phyloP scores from a whole-genome alignment of 75 land plant genomes.

The Adiantum capillusveneris region DNA sequence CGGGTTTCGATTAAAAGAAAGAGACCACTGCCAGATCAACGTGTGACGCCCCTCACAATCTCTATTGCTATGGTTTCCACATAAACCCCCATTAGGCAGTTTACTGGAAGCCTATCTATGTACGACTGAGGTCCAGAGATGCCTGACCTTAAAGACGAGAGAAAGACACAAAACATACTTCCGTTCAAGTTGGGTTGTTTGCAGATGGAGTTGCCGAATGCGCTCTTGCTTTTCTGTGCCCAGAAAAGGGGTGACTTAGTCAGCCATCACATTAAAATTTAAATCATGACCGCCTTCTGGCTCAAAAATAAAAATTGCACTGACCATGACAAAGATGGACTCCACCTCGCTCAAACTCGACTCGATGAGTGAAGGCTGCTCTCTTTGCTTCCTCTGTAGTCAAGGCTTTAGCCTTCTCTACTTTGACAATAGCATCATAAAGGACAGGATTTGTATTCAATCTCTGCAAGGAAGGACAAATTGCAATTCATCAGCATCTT shows the following conservation, averaged over 20 bases:
- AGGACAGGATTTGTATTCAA: constrained; percentile 71
- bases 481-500: too few species aligned
- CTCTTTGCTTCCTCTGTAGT: constrained; percentile 65
- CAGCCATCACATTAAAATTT: too few species aligned
- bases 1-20: too few species aligned
- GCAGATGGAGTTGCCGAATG: constrained; percentile 63
- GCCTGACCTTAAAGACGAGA: background rate
- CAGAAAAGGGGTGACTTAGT: too few species aligned
- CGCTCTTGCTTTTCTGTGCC: constrained; percentile 70
- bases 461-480: constrained; percentile 37
- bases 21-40: too few species aligned
- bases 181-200: constrained; percentile 69
- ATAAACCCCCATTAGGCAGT: too few species aligned
- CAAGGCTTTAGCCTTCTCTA: constrained; percentile 48
- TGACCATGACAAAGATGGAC: constrained; percentile 79
- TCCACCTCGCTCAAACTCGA: constrained; percentile 97
- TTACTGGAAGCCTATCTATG: too few species aligned
- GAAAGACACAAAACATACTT: constrained; percentile 22
- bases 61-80: too few species aligned
- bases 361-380: constrained; percentile 62
- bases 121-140: too few species aligned
- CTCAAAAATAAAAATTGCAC: too few species aligned
- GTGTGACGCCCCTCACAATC: too few species aligned
- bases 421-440: constrained; percentile 71
- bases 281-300: too few species aligned